Conservation (phyloP, 345 rosid genomes). For the Streptanthus diversifolius region DNA sequence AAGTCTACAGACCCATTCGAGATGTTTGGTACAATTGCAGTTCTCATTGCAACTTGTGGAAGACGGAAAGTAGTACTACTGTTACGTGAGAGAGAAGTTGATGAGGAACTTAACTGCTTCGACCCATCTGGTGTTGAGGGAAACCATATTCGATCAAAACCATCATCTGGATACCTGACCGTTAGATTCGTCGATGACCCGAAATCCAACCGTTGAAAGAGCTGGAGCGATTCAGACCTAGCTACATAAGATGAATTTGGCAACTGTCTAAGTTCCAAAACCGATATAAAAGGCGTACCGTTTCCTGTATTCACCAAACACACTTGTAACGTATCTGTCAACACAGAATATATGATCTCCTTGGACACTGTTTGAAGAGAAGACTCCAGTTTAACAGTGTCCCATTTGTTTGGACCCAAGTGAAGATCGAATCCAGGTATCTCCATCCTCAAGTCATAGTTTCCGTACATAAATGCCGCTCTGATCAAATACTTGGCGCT, state of each 20-base stretch:
- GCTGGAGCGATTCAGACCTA: slow-evolving; percentile 28
- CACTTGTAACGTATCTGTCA: slow-evolving; percentile 36
- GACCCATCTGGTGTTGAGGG: background rate
- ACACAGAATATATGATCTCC: slow-evolving; percentile 44
- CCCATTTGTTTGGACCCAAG: slow-evolving; percentile 52
- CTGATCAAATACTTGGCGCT: slow-evolving; percentile 45
- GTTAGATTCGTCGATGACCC: slow-evolving; percentile 34
- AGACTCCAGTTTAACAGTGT: slow-evolving; percentile 20
- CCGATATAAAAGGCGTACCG: slow-evolving; percentile 56
- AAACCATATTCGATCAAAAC: slow-evolving; percentile 43
- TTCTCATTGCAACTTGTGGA: slow-evolving; percentile 42
- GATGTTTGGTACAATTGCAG: slow-evolving; percentile 33
- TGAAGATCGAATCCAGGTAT: slow-evolving; percentile 47
- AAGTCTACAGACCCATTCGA: slow-evolving; percentile 32
- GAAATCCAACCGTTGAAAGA: slow-evolving; percentile 31
- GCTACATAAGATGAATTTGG: slow-evolving; percentile 1
- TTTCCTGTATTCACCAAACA: slow-evolving; percentile 51
- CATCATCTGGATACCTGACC: slow-evolving; percentile 47
- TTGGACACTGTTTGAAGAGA: background rate
- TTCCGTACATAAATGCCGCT: slow-evolving; percentile 50
- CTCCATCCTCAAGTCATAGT: slow-evolving; percentile 42
- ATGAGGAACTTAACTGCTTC: background rate
- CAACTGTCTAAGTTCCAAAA: slow-evolving; percentile 45
- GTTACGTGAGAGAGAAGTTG: background rate
- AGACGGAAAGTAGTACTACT: background rate